Conservation (phyloP, 768 basidiomycete species). For the Termitomyces sp. region DNA sequence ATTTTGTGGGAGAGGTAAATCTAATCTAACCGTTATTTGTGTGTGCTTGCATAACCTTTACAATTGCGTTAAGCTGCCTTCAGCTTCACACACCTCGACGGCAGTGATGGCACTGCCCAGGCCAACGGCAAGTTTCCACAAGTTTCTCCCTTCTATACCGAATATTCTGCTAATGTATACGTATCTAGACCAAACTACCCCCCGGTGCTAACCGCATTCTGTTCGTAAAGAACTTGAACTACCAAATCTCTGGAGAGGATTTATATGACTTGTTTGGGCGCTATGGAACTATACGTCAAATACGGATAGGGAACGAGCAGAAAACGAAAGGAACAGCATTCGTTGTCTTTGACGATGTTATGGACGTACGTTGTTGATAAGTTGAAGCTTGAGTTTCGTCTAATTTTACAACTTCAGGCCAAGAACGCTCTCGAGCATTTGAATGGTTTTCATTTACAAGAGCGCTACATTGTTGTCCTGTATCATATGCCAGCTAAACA, state of each 20-base stretch:
- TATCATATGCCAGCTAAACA: slow-evolving; percentile 99
- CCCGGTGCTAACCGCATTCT: slow-evolving; percentile 90
- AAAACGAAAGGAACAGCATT: slow-evolving; percentile 97
- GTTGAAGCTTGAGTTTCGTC: neutral
- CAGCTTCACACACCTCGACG: neutral
- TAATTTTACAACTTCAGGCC: slow-evolving; percentile 41
- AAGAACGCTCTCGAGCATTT: slow-evolving; percentile 96
- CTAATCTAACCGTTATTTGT: slow-evolving; percentile 14
- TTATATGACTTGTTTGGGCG: slow-evolving; percentile 96
- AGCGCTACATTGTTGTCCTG: slow-evolving; percentile 96
- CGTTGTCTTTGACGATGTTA: slow-evolving; percentile 93
- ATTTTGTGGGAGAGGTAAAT: neutral
- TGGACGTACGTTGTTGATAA: slow-evolving; percentile 66
- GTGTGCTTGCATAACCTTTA: neutral
- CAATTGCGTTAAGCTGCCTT: neutral
- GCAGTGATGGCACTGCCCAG: slow-evolving; percentile 59
- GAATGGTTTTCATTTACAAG: slow-evolving; percentile 97
- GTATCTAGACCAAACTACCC: slow-evolving; percentile 73
- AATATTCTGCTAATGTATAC: neutral
- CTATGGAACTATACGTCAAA: slow-evolving; percentile 94
- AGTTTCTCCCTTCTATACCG: slow-evolving; percentile 16
- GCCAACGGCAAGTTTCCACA: slow-evolving; percentile 58
- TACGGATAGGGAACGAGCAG: slow-evolving; percentile 87
- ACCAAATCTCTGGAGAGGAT: slow-evolving; percentile 90
- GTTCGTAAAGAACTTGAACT: slow-evolving; percentile 92